Evolutionary conservation across 2,329 filamentous ascomycete species (phyloP).

Genomic region (Elsinoe necatrix): DNA sequence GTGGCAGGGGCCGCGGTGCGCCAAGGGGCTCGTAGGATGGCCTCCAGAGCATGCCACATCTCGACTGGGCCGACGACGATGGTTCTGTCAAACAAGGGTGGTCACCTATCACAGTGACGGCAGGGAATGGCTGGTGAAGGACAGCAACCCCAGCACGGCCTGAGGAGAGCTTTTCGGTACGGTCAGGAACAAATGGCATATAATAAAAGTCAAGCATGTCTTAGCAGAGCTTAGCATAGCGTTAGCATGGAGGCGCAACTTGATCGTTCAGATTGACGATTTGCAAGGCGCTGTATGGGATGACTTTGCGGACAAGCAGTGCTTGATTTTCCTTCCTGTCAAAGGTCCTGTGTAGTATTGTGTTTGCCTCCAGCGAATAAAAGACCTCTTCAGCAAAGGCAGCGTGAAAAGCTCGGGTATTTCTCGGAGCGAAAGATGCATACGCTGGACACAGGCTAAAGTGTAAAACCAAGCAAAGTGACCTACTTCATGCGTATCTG

Average conservation of each 20-base stretch:
- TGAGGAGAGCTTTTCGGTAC: too few relatives aligned
- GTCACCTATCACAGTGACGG: not conserved
- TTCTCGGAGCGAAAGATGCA: not conserved
- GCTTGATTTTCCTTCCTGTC: not conserved
- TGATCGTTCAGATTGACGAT: conserved; percentile 5
- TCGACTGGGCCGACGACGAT: not conserved
- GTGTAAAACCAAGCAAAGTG: not conserved
- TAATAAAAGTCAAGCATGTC: conserved; percentile 13
- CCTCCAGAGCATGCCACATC: not conserved
- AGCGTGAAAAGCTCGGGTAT: not conserved
- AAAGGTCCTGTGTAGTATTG: not conserved
- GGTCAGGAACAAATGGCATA: not conserved
- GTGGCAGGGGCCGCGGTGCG: conserved; percentile 27
- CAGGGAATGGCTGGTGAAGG: not conserved
- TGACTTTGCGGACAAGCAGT: not conserved
- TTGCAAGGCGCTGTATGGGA: conserved; percentile 14
- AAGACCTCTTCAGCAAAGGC: not conserved
- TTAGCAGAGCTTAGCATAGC: conserved; percentile 13
- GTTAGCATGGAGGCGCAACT: conserved; percentile 13
- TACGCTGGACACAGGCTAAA: not conserved
- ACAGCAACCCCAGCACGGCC: too few relatives aligned
- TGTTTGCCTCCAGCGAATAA: not conserved
- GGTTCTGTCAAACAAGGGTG: not conserved
- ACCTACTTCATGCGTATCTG: too few relatives aligned
- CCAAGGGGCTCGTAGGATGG: conserved; percentile 14